Percentiles rank a stretch among this genome's conserved stretches.
phyloP scores from a whole-genome alignment of 257 asterid species.

The Fraxinus pennsylvanica region DNA sequence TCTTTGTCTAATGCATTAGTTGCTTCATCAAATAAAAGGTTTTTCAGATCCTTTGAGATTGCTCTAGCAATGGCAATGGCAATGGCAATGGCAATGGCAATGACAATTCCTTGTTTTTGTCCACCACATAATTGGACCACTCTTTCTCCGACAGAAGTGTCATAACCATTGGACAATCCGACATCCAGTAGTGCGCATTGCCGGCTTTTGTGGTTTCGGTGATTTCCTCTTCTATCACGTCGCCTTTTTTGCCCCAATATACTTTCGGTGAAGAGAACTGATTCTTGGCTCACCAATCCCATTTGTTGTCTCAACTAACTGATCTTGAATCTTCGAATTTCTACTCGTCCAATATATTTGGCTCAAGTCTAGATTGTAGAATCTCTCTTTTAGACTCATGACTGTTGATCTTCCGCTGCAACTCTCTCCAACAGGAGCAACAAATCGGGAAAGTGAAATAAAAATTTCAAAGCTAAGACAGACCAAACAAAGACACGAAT shows the following conservation, averaged over 20 bases:
- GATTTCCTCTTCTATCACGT: constrained; percentile 60
- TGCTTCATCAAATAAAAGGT: no score
- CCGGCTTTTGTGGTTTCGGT: constrained; percentile 58
- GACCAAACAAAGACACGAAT: not conserved
- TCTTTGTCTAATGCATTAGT: constrained; percentile 44
- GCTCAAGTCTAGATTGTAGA: constrained; percentile 64
- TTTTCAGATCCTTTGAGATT: no score
- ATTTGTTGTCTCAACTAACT: constrained; percentile 76
- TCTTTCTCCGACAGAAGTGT: constrained; percentile 28
- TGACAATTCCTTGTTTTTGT: no score
- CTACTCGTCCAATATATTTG: constrained; percentile 48
- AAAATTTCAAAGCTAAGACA: not conserved
- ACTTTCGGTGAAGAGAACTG: constrained; percentile 68
- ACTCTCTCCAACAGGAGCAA: constrained; percentile 80
- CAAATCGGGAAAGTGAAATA: constrained; percentile 40
- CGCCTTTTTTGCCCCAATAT: constrained; percentile 64
- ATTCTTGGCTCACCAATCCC: constrained; percentile 84
- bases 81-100: no score
- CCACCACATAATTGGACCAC: no score
- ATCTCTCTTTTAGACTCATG: constrained; percentile 62
- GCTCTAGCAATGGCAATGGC: no score
- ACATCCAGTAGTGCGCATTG: constrained; percentile 64
- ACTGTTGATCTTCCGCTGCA: constrained; percentile 81
- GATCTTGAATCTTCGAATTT: constrained; percentile 44
- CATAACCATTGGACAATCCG: constrained; percentile 74